These are phyloP conservation scores for Rhodomyrtus tomentosa DNA, from an alignment of 345 rosid species.

Conservation along the genomic window DNA sequence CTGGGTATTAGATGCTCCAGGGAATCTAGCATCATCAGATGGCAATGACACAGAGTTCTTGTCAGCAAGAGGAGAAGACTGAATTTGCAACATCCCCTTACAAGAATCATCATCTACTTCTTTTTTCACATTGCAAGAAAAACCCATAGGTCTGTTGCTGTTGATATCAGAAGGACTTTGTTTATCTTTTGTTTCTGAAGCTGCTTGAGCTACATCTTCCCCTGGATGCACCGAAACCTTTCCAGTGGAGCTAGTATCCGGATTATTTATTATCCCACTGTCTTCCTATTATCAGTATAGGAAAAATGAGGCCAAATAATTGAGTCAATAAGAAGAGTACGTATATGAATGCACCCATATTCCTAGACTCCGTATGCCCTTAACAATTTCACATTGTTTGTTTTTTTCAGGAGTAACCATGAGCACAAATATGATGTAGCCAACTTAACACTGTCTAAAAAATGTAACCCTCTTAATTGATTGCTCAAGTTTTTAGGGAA, in stretches of 20 bases:
- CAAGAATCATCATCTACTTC: slow-evolving; percentile 21
- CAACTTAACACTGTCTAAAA: not conserved
- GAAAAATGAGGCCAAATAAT: not conserved
- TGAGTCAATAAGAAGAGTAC: not conserved
- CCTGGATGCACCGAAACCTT: slow-evolving; percentile 22
- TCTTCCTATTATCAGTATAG: slow-evolving; percentile 22
- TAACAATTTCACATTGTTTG: not conserved
- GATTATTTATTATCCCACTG: slow-evolving; percentile 9
- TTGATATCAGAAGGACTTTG: slow-evolving; percentile 17
- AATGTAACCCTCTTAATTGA: not conserved
- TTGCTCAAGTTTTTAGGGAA: not conserved
- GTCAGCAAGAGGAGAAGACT: slow-evolving; percentile 10
- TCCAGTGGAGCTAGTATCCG: slow-evolving; percentile 19
- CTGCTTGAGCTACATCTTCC: slow-evolving; percentile 12
- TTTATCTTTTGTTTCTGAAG: slow-evolving; percentile 18
- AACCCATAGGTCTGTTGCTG: slow-evolving; percentile 9
- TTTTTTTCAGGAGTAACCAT: not conserved
- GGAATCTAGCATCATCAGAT: slow-evolving; percentile 19
- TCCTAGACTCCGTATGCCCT: not conserved
- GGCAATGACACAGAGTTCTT: not conserved
- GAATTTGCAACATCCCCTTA: slow-evolving; percentile 10
- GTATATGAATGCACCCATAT: not conserved
- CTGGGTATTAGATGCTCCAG: slow-evolving; percentile 14
- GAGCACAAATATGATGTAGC: not conserved
- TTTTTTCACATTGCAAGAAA: slow-evolving; percentile 16